Evolutionary conservation across 768 basidiomycete species (phyloP).

Genomic region (Boletus subparvulus): DNA sequence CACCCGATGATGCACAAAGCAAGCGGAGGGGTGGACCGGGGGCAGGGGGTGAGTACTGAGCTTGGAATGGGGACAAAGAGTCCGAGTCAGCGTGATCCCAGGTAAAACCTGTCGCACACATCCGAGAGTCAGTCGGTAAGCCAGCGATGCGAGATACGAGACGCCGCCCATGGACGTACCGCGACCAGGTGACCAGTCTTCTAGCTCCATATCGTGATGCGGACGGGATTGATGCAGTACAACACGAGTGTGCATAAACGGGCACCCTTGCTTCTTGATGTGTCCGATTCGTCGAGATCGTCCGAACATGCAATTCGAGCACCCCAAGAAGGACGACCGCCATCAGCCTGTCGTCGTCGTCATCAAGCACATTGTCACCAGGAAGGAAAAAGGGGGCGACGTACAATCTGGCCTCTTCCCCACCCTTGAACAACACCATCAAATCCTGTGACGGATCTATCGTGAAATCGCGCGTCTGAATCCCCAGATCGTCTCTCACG

Average conservation of each 20-base stretch:
- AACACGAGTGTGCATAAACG: constrained; percentile 26
- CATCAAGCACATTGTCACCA: too few relatives aligned
- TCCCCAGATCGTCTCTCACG: too few relatives aligned
- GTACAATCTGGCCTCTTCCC: too few relatives aligned
- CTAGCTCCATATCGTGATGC: constrained; percentile 52
- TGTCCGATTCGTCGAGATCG: constrained; percentile 39
- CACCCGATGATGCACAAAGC: constrained; percentile 34
- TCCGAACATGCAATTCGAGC: constrained; percentile 43
- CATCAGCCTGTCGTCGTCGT: constrained; percentile 7
- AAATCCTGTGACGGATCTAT: too few relatives aligned
- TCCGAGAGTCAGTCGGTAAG: not conserved
- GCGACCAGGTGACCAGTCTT: constrained; percentile 40
- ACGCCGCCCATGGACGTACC: constrained; percentile 34
- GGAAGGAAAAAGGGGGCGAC: too few relatives aligned
- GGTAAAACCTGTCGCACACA: constrained; percentile 34
- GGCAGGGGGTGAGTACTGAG: constrained; percentile 6
- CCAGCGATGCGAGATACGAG: not conserved
- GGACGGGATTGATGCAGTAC: constrained; percentile 30
- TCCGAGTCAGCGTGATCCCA: constrained; percentile 1
- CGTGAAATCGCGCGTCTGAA: too few relatives aligned
- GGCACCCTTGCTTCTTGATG: constrained; percentile 44
- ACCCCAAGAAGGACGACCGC: constrained; percentile 4
- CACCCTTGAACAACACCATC: too few relatives aligned
- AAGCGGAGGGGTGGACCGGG: not conserved
- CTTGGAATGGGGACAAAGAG: not conserved